A percentile compares a stretch with the other conserved stretches of the same genome.
Conservation (phyloP, 768 basidiomycete genomes). For the Mycena floridula region DNA sequence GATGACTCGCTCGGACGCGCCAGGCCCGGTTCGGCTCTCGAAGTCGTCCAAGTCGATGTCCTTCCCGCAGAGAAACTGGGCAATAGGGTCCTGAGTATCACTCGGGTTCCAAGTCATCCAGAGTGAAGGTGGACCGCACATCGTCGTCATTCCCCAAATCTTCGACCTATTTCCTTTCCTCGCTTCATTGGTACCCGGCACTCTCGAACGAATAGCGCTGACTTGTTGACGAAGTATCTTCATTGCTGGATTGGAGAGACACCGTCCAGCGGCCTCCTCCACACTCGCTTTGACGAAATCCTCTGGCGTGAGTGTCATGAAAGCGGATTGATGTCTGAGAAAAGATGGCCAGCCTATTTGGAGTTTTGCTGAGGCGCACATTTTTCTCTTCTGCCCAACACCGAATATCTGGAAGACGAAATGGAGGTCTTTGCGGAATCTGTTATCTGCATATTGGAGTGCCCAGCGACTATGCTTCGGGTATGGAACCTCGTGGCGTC, state of each 20-base stretch:
- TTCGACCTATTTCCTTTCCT: background rate
- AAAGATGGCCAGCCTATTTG: conserved; percentile 7
- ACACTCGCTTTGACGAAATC: too few relatives aligned
- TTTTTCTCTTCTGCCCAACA: conserved; percentile 19
- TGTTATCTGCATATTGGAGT: conserved; percentile 19
- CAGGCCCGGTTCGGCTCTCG: too few relatives aligned
- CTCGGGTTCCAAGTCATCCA: background rate
- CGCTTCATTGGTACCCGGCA: background rate
- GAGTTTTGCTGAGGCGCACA: conserved; percentile 4
- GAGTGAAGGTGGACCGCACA: background rate
- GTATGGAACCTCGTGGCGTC: conserved; percentile 15
- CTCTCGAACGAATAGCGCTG: background rate
- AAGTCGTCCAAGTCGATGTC: too few relatives aligned
- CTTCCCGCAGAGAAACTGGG: too few relatives aligned
- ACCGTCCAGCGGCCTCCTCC: background rate
- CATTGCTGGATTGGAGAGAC: background rate
- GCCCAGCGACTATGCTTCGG: conserved; percentile 23
- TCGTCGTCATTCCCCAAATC: background rate
- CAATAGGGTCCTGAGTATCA: too few relatives aligned
- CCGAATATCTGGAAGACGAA: conserved; percentile 26
- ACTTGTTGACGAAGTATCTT: background rate
- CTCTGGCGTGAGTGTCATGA: background rate
- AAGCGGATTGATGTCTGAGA: background rate
- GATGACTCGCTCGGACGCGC: too few relatives aligned
- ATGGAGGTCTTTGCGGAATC: conserved; percentile 20